A percentile compares a stretch with the other conserved stretches of the same genome.
Evolutionary conservation across 441 rosid genomes (phyloP).

Genomic region (Bocquillonia castaneifolia): DNA sequence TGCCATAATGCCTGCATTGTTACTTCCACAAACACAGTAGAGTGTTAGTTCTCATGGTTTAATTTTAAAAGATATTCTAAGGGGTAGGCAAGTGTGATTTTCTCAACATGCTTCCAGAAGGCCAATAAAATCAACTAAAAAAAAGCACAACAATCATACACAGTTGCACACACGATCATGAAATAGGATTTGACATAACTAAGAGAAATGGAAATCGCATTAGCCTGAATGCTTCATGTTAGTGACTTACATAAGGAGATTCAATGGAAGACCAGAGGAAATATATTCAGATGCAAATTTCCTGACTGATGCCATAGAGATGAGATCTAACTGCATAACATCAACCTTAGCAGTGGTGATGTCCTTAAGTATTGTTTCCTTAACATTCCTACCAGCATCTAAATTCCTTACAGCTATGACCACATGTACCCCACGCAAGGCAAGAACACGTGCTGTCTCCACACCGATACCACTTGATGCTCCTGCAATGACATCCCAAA

Average conservation of each 20-base stretch:
- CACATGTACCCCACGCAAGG: constrained; percentile 38
- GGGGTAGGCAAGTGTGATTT: background rate
- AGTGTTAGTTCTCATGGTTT: background rate
- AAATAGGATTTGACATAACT: background rate
- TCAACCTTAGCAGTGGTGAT: constrained; percentile 37
- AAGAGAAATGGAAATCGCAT: background rate
- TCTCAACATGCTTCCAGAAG: background rate
- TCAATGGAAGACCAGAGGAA: constrained; percentile 32
- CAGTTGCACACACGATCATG: background rate
- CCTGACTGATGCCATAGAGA: constrained; percentile 35
- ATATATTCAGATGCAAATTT: constrained; percentile 33
- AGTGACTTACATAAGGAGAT: constrained; percentile 36
- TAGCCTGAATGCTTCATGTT: background rate
- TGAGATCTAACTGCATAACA: constrained; percentile 40
- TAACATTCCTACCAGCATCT: constrained; percentile 34
- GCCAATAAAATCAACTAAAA: background rate
- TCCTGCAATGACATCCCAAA: constrained; percentile 21
- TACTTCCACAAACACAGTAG: constrained; percentile 22
- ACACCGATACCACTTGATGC: constrained; percentile 42
- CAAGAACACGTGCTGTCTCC: constrained; percentile 43
- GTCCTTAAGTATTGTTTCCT: constrained; percentile 33
- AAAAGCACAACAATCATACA: background rate
- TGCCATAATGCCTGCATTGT: constrained; percentile 38
- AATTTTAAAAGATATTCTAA: background rate
- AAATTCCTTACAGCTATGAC: constrained; percentile 42